Evolutionary conservation across 2,329 filamentous ascomycete genomes (phyloP).

Genomic region (Apiospora aurea): DNA sequence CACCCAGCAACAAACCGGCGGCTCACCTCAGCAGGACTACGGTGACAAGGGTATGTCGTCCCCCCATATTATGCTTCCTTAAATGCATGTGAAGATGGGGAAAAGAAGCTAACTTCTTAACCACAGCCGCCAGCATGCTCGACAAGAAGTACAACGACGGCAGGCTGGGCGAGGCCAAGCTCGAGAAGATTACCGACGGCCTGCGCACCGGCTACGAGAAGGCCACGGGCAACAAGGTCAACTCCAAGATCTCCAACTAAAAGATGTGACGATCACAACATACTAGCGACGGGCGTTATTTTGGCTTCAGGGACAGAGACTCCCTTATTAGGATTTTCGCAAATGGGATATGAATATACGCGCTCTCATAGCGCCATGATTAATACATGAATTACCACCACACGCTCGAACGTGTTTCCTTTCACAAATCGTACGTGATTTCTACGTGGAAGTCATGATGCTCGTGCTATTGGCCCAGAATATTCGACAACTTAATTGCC

Average conservation of each 20-base stretch:
- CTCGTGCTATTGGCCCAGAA: background rate
- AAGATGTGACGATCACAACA: background rate
- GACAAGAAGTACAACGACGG: conserved; percentile 39
- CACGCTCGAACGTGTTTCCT: background rate
- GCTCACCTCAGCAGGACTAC: conserved; percentile 40
- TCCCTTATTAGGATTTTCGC: background rate
- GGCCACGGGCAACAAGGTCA: conserved; percentile 47
- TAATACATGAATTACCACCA: background rate
- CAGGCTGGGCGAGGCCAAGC: conserved; percentile 28
- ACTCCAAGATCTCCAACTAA: conserved; percentile 45
- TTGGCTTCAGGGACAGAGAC: background rate
- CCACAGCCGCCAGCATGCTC: conserved; percentile 37
- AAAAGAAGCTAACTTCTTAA: background rate
- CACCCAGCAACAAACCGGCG: conserved; percentile 25
- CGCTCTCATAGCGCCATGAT: background rate
- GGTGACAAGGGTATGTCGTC: conserved; percentile 42
- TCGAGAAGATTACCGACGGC: conserved; percentile 45
- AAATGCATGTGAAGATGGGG: background rate
- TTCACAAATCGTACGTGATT: background rate
- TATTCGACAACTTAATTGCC: background rate
- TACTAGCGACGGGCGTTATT: background rate
- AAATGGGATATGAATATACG: background rate
- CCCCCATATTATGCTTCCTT: no score
- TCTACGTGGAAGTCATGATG: background rate
- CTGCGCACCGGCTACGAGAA: conserved; percentile 46